Percentiles rank a stretch among this genome's conserved stretches.
Evolutionary conservation across 2,329 filamentous ascomycete genomes (phyloP).

Genomic region (Hortaea sp.): DNA sequence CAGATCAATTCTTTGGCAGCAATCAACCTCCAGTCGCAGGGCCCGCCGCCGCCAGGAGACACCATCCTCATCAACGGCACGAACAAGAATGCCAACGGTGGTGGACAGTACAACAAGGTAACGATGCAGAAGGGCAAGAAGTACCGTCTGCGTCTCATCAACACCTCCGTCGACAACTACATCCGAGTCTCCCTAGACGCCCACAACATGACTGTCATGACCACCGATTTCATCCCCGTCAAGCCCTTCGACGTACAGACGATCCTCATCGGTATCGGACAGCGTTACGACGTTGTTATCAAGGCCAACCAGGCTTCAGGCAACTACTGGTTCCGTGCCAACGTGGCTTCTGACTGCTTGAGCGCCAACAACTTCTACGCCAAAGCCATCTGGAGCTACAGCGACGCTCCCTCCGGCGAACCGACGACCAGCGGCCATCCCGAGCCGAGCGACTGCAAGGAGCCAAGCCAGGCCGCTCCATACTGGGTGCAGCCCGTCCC

Average conservation of each 20-base stretch:
- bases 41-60: slow-evolving; percentile 18
- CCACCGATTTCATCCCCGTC: slow-evolving; percentile 35
- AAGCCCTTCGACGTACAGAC: slow-evolving; percentile 30
- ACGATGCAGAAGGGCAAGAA: slow-evolving; percentile 25
- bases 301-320: slow-evolving; percentile 33
- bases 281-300: slow-evolving; percentile 40
- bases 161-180: slow-evolving; percentile 28
- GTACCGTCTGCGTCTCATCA: slow-evolving; percentile 36
- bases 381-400: slow-evolving; percentile 29
- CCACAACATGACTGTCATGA: slow-evolving; percentile 35
- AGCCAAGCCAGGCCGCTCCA: slow-evolving; percentile 19
- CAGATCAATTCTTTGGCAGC: slow-evolving; percentile 21
- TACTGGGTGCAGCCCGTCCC: slow-evolving; percentile 29
- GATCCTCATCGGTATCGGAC: slow-evolving; percentile 32
- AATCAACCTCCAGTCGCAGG: slow-evolving; percentile 17
- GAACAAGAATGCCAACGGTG: slow-evolving; percentile 15
- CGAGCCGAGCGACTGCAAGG: slow-evolving; percentile 20
- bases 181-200: slow-evolving; percentile 30
- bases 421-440: slow-evolving; percentile 15
- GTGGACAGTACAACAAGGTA: slow-evolving; percentile 13
- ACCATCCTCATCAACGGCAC: slow-evolving; percentile 26
- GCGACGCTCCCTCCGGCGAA: slow-evolving; percentile 11
- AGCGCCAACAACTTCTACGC: slow-evolving; percentile 24
- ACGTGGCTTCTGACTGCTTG: slow-evolving; percentile 27
- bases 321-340: slow-evolving; percentile 38